These are phyloP conservation scores for Amphicarpaea edgeworthii DNA, from an alignment of 306 rosid genomes.

Conservation along the genomic window DNA sequence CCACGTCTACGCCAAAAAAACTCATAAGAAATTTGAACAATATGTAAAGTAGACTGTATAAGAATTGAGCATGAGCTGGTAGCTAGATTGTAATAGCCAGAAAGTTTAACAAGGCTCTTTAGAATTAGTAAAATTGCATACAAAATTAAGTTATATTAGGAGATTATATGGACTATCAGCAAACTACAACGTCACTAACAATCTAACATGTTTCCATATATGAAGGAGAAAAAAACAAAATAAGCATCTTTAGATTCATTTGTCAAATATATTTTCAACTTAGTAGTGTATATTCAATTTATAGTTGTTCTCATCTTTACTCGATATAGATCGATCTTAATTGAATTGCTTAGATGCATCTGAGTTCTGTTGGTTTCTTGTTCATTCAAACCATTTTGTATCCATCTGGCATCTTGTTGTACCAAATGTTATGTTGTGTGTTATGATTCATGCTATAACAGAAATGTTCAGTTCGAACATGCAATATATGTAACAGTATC, in stretches of 20 bases:
- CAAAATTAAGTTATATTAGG: background rate
- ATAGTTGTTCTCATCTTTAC: background rate
- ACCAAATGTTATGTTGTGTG: background rate
- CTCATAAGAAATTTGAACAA: background rate
- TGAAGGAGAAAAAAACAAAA: background rate
- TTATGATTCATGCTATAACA: background rate
- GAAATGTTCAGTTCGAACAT: constrained; percentile 1
- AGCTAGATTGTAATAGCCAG: background rate
- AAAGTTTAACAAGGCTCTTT: background rate
- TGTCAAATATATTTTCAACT: background rate
- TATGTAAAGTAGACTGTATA: background rate
- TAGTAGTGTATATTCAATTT: background rate
- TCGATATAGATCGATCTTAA: background rate
- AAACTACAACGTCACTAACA: background rate
- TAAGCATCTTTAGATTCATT: background rate
- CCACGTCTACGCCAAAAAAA: background rate
- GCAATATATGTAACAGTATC: background rate
- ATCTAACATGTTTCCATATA: background rate
- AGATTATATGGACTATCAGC: background rate
- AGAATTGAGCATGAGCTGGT: background rate
- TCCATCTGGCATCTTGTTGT: background rate
- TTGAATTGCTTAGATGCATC: background rate
- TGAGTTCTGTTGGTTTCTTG: background rate
- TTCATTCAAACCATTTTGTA: background rate
- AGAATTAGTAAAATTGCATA: background rate